Evolutionary conservation across 176 grass and related monocot species (phyloP), one percentile per base, ranked within the genome.

Genomic region (Oryza punctata): DNA sequence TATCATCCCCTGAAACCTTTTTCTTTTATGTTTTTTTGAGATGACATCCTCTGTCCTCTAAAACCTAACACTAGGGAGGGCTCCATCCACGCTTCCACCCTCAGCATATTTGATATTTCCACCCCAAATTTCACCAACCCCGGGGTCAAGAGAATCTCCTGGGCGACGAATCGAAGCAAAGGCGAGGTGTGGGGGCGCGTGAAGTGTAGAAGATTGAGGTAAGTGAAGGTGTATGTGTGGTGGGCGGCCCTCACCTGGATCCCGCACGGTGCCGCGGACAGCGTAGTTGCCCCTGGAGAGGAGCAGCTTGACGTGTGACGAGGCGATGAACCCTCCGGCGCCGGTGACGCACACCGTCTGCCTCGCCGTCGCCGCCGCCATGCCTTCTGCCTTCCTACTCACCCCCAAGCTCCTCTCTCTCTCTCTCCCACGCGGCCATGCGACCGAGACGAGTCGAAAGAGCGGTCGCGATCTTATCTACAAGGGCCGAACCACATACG

Each of bases 291-390:
- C 90, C 16, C 89, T 77, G 82, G 85, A 88, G 54, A 97, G 94
- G 24, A 97, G 89, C 14, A 94, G 89, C 85, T 97, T 89, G 18
- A 97, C 85, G 12, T 92, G 89, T 85, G 80, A 92, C 15, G 94
- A 92, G 23, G 91, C 94, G 32, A 87, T 23, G 76, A 97, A 97
- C 29, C 94, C 94, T 28, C 89, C 90, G 0, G 91, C 94, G 29
- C 89, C 94, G 66, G 87, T 94, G 76, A 97, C 94, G 82, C 94
- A 97, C 80, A 97, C 85, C 59, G 76, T 82, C 72, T 30, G 81
- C 85, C 25, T 80, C 78, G 46, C 68, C 54, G 33, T 59, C 67
- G 63, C 82, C 66, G 46, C 69, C 54, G 63, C 88, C 83, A 67
- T 81, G 47, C 38, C 19, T 29, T 12, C 33, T 71, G 37, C 28